phyloP scores from a whole-genome alignment of 306 rosid species.

The Pyrus pyrifolia region DNA sequence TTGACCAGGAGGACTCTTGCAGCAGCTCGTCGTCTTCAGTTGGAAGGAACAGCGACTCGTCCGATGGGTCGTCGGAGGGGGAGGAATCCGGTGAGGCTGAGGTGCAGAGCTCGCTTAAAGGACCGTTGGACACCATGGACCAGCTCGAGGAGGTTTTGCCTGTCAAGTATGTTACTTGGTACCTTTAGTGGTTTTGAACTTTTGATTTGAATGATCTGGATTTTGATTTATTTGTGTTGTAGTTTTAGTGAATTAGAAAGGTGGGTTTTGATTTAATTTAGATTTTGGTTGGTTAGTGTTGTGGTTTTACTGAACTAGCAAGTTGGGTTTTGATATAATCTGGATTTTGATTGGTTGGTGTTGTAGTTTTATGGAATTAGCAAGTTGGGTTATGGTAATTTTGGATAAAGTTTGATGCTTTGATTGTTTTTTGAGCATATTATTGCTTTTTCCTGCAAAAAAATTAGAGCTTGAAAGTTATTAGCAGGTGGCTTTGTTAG shows the following conservation, averaged over 20 bases:
- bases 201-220: background rate
- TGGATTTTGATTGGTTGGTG: background rate
- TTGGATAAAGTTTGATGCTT: background rate
- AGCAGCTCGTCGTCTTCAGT: constrained; percentile 49
- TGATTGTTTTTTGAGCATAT: background rate
- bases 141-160: constrained; percentile 66
- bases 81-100: constrained; percentile 50
- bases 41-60: constrained; percentile 50
- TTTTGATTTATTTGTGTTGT: constrained; percentile 3
- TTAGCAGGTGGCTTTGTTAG: background rate
- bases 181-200: background rate
- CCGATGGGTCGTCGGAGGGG: constrained; percentile 45
- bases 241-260: background rate
- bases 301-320: background rate
- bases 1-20: constrained; percentile 46
- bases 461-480: background rate
- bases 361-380: background rate
- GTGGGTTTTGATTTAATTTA: constrained; percentile 4
- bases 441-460: background rate
- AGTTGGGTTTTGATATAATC: constrained; percentile 2
- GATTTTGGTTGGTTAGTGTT: constrained; percentile 1
- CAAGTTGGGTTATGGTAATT: background rate
- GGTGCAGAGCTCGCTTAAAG: constrained; percentile 52
- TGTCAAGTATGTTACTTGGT: constrained; percentile 37
- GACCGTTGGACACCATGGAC: constrained; percentile 55